phyloP scores from a whole-genome alignment of 495 filamentous ascomycete genomes.

The Aspergillus asperescens region DNA sequence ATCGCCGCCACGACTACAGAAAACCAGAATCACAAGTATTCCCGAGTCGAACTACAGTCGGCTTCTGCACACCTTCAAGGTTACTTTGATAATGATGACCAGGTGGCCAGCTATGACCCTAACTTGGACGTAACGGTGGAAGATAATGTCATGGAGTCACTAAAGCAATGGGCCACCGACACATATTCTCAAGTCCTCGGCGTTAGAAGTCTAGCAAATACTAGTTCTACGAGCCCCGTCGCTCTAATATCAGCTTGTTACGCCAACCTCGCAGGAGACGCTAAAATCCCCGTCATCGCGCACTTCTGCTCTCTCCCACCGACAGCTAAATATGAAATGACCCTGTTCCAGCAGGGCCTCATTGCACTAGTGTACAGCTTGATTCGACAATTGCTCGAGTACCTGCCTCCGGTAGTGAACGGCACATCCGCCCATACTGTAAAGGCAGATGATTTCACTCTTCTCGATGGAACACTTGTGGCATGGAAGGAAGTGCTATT shows the following conservation, averaged over 20 bases:
- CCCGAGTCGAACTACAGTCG: slow-evolving; percentile 37
- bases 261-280: slow-evolving; percentile 30
- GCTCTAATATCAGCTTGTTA: slow-evolving; percentile 38
- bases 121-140: slow-evolving; percentile 32
- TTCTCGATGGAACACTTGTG: slow-evolving; percentile 34
- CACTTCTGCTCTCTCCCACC: slow-evolving; percentile 39
- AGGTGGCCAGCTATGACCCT: slow-evolving; percentile 31
- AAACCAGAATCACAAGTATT: slow-evolving; percentile 37
- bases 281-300: slow-evolving; percentile 37
- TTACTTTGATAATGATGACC: slow-evolving; percentile 40
- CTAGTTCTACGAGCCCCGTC: slow-evolving; percentile 28
- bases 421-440: slow-evolving; percentile 36
- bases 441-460: slow-evolving; percentile 35
- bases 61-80: slow-evolving; percentile 41
- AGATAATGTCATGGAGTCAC: slow-evolving; percentile 28
- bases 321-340: slow-evolving; percentile 23
- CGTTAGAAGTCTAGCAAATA: slow-evolving; percentile 32
- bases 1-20: slow-evolving; percentile 30
- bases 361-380: slow-evolving; percentile 44
- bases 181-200: slow-evolving; percentile 36
- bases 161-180: slow-evolving; percentile 38
- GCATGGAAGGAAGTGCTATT: slow-evolving; percentile 41
- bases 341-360: slow-evolving; percentile 31
- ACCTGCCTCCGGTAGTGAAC: slow-evolving; percentile 38
- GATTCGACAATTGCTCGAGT: slow-evolving; percentile 46